These are phyloP conservation scores for Fomitopsis serialis DNA, from an alignment of 768 basidiomycete species.

Conservation along the genomic window DNA sequence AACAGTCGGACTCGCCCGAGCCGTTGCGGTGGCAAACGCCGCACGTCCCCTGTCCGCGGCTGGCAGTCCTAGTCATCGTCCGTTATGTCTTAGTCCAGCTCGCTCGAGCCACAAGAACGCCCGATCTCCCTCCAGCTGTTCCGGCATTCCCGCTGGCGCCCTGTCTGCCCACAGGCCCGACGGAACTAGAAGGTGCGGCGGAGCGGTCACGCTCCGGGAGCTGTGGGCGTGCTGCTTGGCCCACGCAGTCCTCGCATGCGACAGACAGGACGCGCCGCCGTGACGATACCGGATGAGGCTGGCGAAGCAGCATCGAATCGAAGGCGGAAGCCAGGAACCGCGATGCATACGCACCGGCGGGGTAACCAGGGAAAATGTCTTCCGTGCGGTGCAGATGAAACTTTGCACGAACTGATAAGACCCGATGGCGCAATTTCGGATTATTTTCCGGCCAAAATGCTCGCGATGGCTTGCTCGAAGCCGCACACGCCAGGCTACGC, in stretches of 20 bases:
- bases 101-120: neutral
- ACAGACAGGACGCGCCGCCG: too few species aligned
- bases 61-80: neutral
- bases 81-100: neutral
- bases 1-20: conserved; percentile 2
- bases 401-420: neutral
- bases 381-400: neutral
- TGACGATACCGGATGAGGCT: too few species aligned
- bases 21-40: conserved; percentile 8
- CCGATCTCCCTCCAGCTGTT: neutral
- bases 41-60: neutral
- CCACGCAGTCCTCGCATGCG: too few species aligned
- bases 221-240: neutral
- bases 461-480: too few species aligned
- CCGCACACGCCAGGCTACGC: too few species aligned
- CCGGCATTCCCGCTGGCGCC: neutral
- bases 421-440: neutral
- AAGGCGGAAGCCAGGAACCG: neutral
- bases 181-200: neutral
- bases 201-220: too few species aligned
- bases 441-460: neutral
- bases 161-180: neutral
- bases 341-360: neutral
- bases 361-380: too few species aligned
- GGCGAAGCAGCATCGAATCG: neutral